phyloP scores from a whole-genome alignment of 2,329 filamentous ascomycete genomes.

The Diaporthe longicolla region DNA sequence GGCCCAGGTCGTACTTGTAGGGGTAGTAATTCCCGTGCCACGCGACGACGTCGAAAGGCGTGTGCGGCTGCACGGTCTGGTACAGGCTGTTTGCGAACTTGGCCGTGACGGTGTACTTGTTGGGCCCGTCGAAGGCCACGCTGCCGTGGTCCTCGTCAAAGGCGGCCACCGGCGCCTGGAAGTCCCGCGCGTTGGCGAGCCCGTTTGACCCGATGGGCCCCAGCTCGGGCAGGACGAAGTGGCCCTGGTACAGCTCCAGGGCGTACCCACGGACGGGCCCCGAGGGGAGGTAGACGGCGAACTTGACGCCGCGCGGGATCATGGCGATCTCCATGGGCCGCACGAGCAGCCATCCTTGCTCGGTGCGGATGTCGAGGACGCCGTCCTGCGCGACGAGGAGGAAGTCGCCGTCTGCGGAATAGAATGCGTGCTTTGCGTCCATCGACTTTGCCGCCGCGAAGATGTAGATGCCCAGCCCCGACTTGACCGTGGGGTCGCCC shows the following conservation, averaged over 20 bases:
- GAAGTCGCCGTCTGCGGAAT: constrained; percentile 86
- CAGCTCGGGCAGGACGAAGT: constrained; percentile 79
- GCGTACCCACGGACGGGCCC: constrained; percentile 80
- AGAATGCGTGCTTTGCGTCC: constrained; percentile 82
- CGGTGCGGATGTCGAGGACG: constrained; percentile 81
- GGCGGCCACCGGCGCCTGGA: constrained; percentile 78
- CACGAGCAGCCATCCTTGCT: constrained; percentile 81
- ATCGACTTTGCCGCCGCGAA: constrained; percentile 86
- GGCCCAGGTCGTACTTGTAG: constrained; percentile 85
- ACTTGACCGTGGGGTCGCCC: constrained; percentile 84
- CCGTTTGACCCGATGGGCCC: constrained; percentile 82
- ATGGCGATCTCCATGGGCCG: constrained; percentile 84
- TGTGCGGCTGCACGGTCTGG: constrained; percentile 75
- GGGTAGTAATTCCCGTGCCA: constrained; percentile 88
- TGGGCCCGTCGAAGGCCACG: constrained; percentile 55
- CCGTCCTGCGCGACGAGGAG: constrained; percentile 83
- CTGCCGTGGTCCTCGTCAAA: constrained; percentile 72
- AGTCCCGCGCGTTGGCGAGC: constrained; percentile 82
- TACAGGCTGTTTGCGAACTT: constrained; percentile 80
- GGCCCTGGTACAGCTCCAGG: constrained; percentile 80
- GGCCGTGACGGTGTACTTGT: constrained; percentile 65
- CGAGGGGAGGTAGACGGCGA: constrained; percentile 76
- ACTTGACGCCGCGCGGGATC: constrained; percentile 81
- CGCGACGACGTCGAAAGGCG: constrained; percentile 83
- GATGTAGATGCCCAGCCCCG: constrained; percentile 83